Conservation (phyloP, 2,329 filamentous ascomycete genomes). For the Fusarium poae region DNA sequence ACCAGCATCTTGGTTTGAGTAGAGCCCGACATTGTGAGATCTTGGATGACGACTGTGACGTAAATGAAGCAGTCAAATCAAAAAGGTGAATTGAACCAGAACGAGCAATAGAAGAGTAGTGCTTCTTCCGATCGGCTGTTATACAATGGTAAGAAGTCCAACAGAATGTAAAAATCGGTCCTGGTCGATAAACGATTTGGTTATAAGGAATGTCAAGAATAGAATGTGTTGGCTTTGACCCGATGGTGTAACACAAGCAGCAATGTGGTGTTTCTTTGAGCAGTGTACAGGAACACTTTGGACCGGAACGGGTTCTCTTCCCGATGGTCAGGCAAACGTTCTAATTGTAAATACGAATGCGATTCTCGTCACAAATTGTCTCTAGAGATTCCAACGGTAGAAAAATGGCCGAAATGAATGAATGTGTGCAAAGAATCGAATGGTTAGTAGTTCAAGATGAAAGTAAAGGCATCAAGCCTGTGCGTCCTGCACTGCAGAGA, state of each 20-base stretch:
- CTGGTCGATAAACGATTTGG: constrained; percentile 11
- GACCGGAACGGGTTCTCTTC: constrained; percentile 14
- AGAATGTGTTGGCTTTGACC: constrained; percentile 22
- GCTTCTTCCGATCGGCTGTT: background rate
- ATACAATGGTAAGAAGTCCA: constrained; percentile 8
- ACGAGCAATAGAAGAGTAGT: constrained; percentile 44
- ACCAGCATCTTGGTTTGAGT: constrained; percentile 65
- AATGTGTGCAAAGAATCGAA: constrained; percentile 32
- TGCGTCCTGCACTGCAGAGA: constrained; percentile 33
- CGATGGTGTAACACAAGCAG: constrained; percentile 33
- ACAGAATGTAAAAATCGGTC: constrained; percentile 23
- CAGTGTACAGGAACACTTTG: constrained; percentile 12
- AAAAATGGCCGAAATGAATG: constrained; percentile 22
- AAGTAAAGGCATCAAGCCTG: constrained; percentile 44
- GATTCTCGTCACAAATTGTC: constrained; percentile 2
- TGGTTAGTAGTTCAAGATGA: constrained; percentile 13
- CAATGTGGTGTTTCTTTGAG: constrained; percentile 15
- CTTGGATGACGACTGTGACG: background rate
- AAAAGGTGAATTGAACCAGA: constrained; percentile 34
- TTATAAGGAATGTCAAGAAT: constrained; percentile 33
- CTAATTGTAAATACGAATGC: constrained; percentile 4
- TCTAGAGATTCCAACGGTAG: constrained; percentile 1
- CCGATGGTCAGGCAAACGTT: constrained; percentile 7
- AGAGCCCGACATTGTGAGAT: constrained; percentile 57
- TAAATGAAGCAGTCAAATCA: constrained; percentile 23